A percentile compares a stretch with the other conserved stretches of the same genome.
Conservation (phyloP, 495 filamentous ascomycete genomes). For the Penicillium chermesinum region DNA sequence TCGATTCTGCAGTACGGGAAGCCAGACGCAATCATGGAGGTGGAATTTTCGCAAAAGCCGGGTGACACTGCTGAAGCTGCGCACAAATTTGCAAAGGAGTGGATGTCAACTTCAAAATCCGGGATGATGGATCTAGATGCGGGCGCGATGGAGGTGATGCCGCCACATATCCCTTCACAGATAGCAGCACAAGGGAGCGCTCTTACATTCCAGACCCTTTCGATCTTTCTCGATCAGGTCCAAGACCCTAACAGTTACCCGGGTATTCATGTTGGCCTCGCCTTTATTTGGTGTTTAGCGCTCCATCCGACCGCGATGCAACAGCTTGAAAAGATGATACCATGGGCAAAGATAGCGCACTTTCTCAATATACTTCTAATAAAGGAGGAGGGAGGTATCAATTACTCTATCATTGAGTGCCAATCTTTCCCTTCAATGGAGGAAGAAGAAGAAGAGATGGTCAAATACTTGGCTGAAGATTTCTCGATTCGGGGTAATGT, state of each 20-base stretch:
- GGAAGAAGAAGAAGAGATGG: conserved; percentile 41
- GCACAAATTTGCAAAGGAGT: conserved; percentile 18
- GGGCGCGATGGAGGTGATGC: not conserved
- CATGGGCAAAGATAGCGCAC: conserved; percentile 58
- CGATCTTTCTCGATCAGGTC: conserved; percentile 52
- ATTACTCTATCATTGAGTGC: conserved; percentile 44
- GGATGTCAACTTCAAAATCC: conserved; percentile 4
- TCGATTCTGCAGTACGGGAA: conserved; percentile 59
- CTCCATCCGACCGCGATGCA: conserved; percentile 47
- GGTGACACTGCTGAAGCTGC: conserved; percentile 29
- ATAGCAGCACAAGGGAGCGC: conserved; percentile 32
- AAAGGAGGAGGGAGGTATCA: conserved; percentile 33
- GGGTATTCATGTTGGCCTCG: conserved; percentile 61
- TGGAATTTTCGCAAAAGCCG: conserved; percentile 33
- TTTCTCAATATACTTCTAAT: conserved; percentile 69
- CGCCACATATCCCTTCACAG: conserved; percentile 8
- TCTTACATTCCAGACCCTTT: conserved; percentile 44
- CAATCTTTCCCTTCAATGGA: conserved; percentile 55
- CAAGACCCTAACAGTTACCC: conserved; percentile 62
- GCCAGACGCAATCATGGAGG: conserved; percentile 37
- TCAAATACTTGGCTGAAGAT: conserved; percentile 76
- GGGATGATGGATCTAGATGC: too few relatives aligned
- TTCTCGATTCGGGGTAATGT: conserved; percentile 71
- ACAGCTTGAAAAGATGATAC: conserved; percentile 52
- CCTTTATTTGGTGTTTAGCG: conserved; percentile 60